phyloP scores from a whole-genome alignment of 2,329 filamentous ascomycete genomes.

The Pseudocercospora eumusae region DNA sequence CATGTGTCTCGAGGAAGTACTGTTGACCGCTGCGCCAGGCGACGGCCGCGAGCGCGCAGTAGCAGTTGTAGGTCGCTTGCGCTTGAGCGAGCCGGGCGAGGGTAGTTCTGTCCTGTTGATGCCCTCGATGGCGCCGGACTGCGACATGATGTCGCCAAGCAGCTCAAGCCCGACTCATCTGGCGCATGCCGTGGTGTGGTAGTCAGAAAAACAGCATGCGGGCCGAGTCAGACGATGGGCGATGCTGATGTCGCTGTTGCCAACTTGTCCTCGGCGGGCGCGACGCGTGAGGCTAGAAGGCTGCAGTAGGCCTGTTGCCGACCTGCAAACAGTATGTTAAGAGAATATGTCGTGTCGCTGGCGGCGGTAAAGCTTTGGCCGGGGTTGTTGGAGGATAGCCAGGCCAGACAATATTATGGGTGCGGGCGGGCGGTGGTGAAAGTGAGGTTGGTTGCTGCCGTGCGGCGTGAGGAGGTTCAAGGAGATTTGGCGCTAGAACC shows the following conservation, averaged over 20 bases:
- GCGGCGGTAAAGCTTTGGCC: slow-evolving; percentile 11
- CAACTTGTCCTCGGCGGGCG: slow-evolving; percentile 20
- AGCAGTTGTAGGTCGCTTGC: slow-evolving; percentile 27
- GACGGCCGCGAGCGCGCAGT: slow-evolving; percentile 22
- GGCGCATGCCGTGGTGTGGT: slow-evolving; percentile 15
- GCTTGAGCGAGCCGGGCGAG: slow-evolving; percentile 37
- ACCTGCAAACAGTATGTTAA: background rate
- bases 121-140: slow-evolving; percentile 31
- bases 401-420: background rate
- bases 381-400: background rate
- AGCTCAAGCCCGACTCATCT: slow-evolving; percentile 26
- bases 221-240: background rate
- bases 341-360: slow-evolving; percentile 15
- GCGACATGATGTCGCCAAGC: slow-evolving; percentile 36
- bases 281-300: slow-evolving; percentile 1
- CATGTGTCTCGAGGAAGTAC: slow-evolving; percentile 15
- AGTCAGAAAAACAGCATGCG: slow-evolving; percentile 9
- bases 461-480: slow-evolving; percentile 9
- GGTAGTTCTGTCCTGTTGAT: slow-evolving; percentile 24
- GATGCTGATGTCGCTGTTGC: slow-evolving; percentile 4
- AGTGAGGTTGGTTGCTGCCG: slow-evolving; percentile 13
- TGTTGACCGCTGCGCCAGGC: slow-evolving; percentile 13
- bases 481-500: slow-evolving; percentile 6
- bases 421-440: slow-evolving; percentile 5
- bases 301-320: slow-evolving; percentile 1